Percentiles rank a stretch among this genome's conserved stretches.
These are phyloP conservation scores for Juncus effusus DNA, from an alignment of 176 grass and related monocot species.

Conservation along the genomic window DNA sequence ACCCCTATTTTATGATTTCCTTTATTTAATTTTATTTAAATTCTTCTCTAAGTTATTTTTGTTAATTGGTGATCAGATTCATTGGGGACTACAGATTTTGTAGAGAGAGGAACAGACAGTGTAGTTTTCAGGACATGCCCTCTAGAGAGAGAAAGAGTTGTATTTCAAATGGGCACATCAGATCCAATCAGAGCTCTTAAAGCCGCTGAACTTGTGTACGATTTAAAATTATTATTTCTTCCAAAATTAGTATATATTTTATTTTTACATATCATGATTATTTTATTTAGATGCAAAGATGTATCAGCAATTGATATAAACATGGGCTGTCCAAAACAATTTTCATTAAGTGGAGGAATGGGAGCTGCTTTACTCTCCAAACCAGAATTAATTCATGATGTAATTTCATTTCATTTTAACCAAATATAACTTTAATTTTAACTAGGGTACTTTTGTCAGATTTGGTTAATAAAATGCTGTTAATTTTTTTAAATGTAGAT, in stretches of 20 bases:
- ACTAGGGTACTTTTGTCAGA: no score
- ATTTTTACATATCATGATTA: neutral
- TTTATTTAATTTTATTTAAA: slow-evolving; percentile 12
- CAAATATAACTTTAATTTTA: slow-evolving; percentile 18
- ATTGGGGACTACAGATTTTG: slow-evolving; percentile 84
- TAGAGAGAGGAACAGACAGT: slow-evolving; percentile 77
- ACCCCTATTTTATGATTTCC: slow-evolving; percentile 5
- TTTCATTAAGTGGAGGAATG: slow-evolving; percentile 95
- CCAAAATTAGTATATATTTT: neutral
- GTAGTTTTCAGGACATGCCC: slow-evolving; percentile 90
- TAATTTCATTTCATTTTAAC: slow-evolving; percentile 32
- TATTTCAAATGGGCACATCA: slow-evolving; percentile 96
- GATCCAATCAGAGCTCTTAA: slow-evolving; percentile 83
- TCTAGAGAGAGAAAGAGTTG: slow-evolving; percentile 67
- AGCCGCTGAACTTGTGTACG: slow-evolving; percentile 92
- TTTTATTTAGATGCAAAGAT: slow-evolving; percentile 62
- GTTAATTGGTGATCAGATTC: slow-evolving; percentile 44
- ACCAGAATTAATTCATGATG: slow-evolving; percentile 97
- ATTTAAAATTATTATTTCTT: neutral
- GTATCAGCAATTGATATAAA: slow-evolving; percentile 92
- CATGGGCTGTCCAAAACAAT: slow-evolving; percentile 90
- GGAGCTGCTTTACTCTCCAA: slow-evolving; percentile 95
- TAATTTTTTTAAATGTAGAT: slow-evolving; percentile 48
- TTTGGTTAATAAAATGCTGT: no score
- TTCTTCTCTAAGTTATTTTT: slow-evolving; percentile 7